phyloP scores from a whole-genome alignment of 2,329 filamentous ascomycete genomes.

The Verticillium nubilum region DNA sequence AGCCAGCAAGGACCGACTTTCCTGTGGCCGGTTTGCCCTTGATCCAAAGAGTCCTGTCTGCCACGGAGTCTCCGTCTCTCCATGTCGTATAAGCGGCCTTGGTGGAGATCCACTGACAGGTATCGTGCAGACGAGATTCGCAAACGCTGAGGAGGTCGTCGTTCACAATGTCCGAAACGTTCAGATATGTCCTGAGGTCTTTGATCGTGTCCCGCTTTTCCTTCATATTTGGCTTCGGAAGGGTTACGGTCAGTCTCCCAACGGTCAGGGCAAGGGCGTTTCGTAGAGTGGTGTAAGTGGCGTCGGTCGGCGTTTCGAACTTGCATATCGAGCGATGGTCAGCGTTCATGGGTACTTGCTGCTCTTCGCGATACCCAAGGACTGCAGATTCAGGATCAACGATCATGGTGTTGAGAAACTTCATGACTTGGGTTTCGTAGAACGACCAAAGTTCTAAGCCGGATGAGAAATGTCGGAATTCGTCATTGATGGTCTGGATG shows the following conservation, averaged over 20 bases:
- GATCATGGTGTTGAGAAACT: slow-evolving; percentile 12
- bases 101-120: slow-evolving; percentile 17
- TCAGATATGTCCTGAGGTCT: slow-evolving; percentile 10
- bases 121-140: slow-evolving; percentile 10
- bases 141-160: slow-evolving; percentile 13
- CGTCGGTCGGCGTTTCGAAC: slow-evolving; percentile 15
- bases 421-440: slow-evolving; percentile 18
- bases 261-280: slow-evolving; percentile 16
- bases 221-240: neutral
- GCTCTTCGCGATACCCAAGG: slow-evolving; percentile 18
- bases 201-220: slow-evolving; percentile 1
- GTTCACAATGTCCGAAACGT: slow-evolving; percentile 5
- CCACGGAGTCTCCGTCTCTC: slow-evolving; percentile 6
- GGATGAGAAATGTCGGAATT: slow-evolving; percentile 15
- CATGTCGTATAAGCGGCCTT: slow-evolving; percentile 9
- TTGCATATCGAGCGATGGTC: slow-evolving; percentile 25
- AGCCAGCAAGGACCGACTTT: slow-evolving; percentile 25
- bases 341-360: slow-evolving; percentile 17
- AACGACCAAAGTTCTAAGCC: slow-evolving; percentile 19
- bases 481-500: slow-evolving; percentile 19
- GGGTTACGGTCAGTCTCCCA: neutral
- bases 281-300: slow-evolving; percentile 18
- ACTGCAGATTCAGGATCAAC: slow-evolving; percentile 18
- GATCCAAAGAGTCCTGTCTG: slow-evolving; percentile 20
- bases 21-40: slow-evolving; percentile 23